A percentile compares a stretch with the other conserved stretches of the same genome.
Conservation (phyloP, 345 rosid species). For the Eucalyptus curtisii region DNA sequence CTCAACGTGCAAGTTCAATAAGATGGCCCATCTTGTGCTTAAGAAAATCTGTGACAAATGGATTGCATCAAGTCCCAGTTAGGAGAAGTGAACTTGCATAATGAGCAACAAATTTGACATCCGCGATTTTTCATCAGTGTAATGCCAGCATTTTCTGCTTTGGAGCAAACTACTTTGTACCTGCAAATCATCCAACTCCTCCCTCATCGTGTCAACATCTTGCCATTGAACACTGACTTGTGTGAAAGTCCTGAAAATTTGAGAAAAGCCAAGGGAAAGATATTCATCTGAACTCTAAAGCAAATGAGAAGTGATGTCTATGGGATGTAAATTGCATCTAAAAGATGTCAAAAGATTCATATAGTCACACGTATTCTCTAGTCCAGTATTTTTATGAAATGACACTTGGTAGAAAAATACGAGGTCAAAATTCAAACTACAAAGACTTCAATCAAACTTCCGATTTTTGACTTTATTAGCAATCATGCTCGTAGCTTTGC, state of each 20-base stretch:
- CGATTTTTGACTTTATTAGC: background rate
- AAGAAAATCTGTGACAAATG: conserved; percentile 65
- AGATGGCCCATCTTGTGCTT: conserved; percentile 98
- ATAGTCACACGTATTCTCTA: background rate
- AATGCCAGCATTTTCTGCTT: background rate
- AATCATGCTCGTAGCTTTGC: background rate
- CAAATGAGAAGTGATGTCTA: background rate
- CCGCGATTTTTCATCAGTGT: background rate
- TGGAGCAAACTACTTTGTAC: conserved; percentile 4
- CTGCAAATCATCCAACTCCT: conserved; percentile 97
- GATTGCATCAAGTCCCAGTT: background rate
- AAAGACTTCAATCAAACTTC: background rate
- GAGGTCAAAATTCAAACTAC: background rate
- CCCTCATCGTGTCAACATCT: conserved; percentile 97
- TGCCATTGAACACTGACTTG: conserved; percentile 99
- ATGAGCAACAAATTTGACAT: background rate
- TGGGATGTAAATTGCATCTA: background rate
- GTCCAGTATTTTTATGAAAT: background rate
- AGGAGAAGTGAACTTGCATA: background rate
- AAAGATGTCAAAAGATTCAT: background rate
- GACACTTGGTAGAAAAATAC: background rate
- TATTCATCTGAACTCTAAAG: background rate
- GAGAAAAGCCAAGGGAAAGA: background rate
- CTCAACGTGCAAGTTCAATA: conserved; percentile 90
- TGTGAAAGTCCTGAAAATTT: conserved; percentile 75